Evolutionary conservation across 768 basidiomycete genomes (phyloP).

Genomic region (Tricholoma hemisulphureum): DNA sequence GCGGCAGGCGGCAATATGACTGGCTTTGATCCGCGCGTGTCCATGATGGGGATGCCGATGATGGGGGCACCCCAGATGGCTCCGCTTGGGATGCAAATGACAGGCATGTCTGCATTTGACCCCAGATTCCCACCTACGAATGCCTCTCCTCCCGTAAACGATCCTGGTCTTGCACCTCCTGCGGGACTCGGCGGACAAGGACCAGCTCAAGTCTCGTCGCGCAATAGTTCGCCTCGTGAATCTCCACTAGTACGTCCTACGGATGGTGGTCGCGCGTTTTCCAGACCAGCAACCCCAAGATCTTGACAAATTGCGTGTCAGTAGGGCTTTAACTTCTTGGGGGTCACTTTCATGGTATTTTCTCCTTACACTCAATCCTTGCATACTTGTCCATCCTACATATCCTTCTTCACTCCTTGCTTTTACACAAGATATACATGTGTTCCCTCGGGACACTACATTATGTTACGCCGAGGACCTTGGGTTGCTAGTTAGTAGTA

Average conservation of each 20-base stretch:
- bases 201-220: slow-evolving; percentile 37
- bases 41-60: slow-evolving; percentile 78
- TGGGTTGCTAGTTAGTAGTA: neutral
- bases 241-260: slow-evolving; percentile 47
- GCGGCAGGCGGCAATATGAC: slow-evolving; percentile 49
- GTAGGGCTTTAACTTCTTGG: neutral
- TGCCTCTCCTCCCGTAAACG: slow-evolving; percentile 22
- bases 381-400: neutral
- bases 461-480: neutral
- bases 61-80: slow-evolving; percentile 43
- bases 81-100: slow-evolving; percentile 55
- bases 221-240: slow-evolving; percentile 52
- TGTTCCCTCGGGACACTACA: neutral
- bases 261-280: slow-evolving; percentile 24
- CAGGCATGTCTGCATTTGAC: slow-evolving; percentile 61
- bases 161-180: slow-evolving; percentile 39
- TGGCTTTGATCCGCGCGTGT: slow-evolving; percentile 73
- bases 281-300: slow-evolving; percentile 40
- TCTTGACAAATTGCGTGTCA: slow-evolving; percentile 7
- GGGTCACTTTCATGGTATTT: neutral
- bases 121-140: slow-evolving; percentile 48
- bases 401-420: neutral
- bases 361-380: neutral
- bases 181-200: slow-evolving; percentile 26
- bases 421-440: neutral